Percentiles rank a stretch among this genome's conserved stretches.
phyloP scores from a whole-genome alignment of 2,329 filamentous ascomycete genomes.

The Penicillium sp. region DNA sequence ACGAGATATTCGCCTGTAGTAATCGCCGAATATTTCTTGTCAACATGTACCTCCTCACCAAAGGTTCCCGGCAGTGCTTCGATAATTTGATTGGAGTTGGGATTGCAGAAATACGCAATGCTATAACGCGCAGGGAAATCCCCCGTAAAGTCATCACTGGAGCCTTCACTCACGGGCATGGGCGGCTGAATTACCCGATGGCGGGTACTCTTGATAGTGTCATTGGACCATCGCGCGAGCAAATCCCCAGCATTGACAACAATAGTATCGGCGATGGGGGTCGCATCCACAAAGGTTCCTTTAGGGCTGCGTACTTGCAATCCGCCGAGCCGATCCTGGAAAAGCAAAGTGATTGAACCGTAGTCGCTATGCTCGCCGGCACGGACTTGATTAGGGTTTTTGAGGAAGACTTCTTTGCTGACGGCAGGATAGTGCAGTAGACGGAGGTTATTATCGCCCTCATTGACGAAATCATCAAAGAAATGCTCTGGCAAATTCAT shows the following conservation, averaged over 20 bases:
- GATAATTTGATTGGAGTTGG: constrained; percentile 72
- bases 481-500: constrained; percentile 69
- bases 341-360: constrained; percentile 52
- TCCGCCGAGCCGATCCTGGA: constrained; percentile 58
- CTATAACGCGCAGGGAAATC: constrained; percentile 75
- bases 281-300: constrained; percentile 77
- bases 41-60: constrained; percentile 51
- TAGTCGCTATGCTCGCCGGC: constrained; percentile 76
- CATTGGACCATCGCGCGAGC: constrained; percentile 84
- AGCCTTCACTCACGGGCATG: constrained; percentile 44
- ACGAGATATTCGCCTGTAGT: constrained; percentile 79
- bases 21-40: constrained; percentile 77
- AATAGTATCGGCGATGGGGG: constrained; percentile 75
- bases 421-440: constrained; percentile 76
- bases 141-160: constrained; percentile 36
- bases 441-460: constrained; percentile 68
- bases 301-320: constrained; percentile 67
- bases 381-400: constrained; percentile 68
- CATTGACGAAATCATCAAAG: constrained; percentile 74
- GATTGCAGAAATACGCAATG: constrained; percentile 91
- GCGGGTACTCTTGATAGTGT: constrained; percentile 84
- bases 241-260: constrained; percentile 89
- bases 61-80: constrained; percentile 81
- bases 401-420: constrained; percentile 61
- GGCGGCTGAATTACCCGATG: constrained; percentile 89